Evolutionary conservation across 345 rosid genomes (phyloP), one percentile per base, ranked within the genome.

Genomic region (Gossypium anomalum): DNA sequence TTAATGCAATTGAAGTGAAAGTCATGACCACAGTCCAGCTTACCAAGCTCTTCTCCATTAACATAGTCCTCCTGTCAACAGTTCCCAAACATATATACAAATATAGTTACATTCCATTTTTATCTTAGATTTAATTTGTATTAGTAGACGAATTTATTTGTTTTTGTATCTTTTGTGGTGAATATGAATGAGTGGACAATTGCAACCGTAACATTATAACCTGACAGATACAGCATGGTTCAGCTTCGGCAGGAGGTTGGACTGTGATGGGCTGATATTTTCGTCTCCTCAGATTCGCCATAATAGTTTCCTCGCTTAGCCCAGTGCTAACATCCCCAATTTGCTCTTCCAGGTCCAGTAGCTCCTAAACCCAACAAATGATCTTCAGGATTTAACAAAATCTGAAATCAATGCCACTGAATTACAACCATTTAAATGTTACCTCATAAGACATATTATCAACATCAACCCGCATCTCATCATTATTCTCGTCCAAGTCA

Each of bases 141-240:
- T 34, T 34, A 34, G 38, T 34, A 34, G 38, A 34, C 4, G 38
- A 34, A 34, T 34, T 34, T 34, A 34, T 34, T 34, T 34, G 38
- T 34, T 34, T 34, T 34, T 34, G 41, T 34, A 34, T 34, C 41
- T 5, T 34, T 5, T 34, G 41, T 34, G 41, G 41, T 34, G 41
- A 34, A 34, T 34, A 34, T 34, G 7, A 5, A 34, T 4, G 41
- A 34, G 41, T 5, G 41, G 41, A 34, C 7, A 34, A 34, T 34
- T 34, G 7, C 41, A 34, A 34, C 7, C 41, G 41, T 34, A 34
- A 34, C 41, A 5, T 34, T 67, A 86, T 53, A 53, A 53, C 89
- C 83, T 75, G 87, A 71, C 89, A 86, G 52, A 84, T 75, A 52
- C 84, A 79, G 66, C 89, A 86, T 14, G 69, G 38, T 43, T 61